Evolutionary conservation across 1,284 basidiomycete species (phyloP).

Genomic region (Rhodotorula sp.): DNA sequence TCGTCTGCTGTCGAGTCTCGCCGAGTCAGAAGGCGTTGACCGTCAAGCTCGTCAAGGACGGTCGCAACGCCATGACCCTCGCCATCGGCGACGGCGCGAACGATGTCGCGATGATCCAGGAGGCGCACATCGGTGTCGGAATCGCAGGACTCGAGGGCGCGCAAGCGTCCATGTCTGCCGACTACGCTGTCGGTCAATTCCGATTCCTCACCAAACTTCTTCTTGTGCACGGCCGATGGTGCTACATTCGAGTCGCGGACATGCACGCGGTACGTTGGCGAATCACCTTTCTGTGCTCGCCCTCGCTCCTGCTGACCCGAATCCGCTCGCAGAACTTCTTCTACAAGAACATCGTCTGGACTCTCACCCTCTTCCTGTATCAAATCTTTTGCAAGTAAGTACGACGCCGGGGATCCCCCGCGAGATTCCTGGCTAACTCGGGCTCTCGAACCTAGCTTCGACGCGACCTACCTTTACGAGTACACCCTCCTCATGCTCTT

Average conservation of each 20-base stretch:
- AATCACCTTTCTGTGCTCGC: conserved; percentile 58
- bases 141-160: conserved; percentile 92
- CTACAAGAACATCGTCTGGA: conserved; percentile 95
- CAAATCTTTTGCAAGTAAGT: conserved; percentile 77
- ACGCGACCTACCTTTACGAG: conserved; percentile 92
- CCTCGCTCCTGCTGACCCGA: conserved; percentile 54
- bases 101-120: conserved; percentile 97
- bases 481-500: conserved; percentile 90
- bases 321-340: conserved; percentile 72
- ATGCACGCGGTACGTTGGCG: conserved; percentile 32
- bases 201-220: conserved; percentile 85
- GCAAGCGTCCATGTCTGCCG: conserved; percentile 97
- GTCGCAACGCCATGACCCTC: conserved; percentile 90
- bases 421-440: not conserved
- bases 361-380: conserved; percentile 91
- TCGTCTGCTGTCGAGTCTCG: conserved; percentile 94
- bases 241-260: conserved; percentile 92
- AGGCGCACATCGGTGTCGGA: conserved; percentile 94
- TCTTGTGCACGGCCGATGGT: conserved; percentile 94
- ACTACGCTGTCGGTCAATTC: conserved; percentile 98
- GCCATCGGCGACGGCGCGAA: conserved; percentile 94
- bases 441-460: conserved; percentile 61
- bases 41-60: conserved; percentile 93
- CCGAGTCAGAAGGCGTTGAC: conserved; percentile 95
- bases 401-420: conserved; percentile 3